These are phyloP conservation scores for Chlorella vulgaris DNA, from an alignment of 139 green algal species.

Conservation along the genomic window DNA sequence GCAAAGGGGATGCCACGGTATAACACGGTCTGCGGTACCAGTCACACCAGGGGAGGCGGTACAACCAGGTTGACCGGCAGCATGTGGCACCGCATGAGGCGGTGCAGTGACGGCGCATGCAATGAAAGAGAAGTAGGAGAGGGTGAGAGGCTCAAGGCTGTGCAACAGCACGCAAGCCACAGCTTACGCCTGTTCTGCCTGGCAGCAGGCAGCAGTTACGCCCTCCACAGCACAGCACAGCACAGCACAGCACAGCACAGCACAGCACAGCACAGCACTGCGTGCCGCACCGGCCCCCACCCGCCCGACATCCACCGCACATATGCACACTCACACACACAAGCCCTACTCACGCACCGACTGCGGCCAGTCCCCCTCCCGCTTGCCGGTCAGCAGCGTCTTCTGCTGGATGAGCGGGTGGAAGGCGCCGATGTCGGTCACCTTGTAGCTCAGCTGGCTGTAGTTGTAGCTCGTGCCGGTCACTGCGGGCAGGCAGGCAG, in stretches of 20 bases:
- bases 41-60: background rate
- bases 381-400: conserved; percentile 29
- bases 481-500: background rate
- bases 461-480: background rate
- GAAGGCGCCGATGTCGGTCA: conserved; percentile 28
- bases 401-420: conserved; percentile 41
- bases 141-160: background rate
- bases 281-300: too few species aligned
- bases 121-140: too few species aligned
- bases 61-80: background rate
- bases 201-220: too few species aligned
- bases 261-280: too few species aligned
- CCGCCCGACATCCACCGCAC: background rate
- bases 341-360: background rate
- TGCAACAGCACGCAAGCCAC: background rate
- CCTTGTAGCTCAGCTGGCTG: conserved; percentile 19
- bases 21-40: background rate
- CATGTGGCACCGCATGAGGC: too few species aligned
- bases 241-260: too few species aligned
- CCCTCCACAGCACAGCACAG: too few species aligned
- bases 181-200: too few species aligned
- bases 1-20: conserved; percentile 17
- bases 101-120: too few species aligned
- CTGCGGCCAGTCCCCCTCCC: conserved; percentile 2
- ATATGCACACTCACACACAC: background rate